These are phyloP conservation scores for Aureobasidium sp. DNA, from an alignment of 2,329 filamentous ascomycete genomes.

Conservation along the genomic window DNA sequence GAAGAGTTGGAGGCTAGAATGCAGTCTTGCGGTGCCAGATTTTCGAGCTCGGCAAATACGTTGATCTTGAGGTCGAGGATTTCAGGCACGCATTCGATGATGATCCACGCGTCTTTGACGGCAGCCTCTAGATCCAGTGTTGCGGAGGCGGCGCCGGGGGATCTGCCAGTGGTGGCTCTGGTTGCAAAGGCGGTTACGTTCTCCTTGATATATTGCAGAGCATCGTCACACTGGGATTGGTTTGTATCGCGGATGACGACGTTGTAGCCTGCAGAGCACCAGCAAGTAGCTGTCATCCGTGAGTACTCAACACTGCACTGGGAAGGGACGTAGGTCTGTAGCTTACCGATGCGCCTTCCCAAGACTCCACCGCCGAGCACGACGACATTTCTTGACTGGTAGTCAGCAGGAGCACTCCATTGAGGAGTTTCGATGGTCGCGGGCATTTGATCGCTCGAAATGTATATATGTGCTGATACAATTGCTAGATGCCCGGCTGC, in stretches of 20 bases:
- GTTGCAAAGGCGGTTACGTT: conserved; percentile 25
- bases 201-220: conserved; percentile 34
- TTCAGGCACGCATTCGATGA: conserved; percentile 50
- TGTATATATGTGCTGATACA: not conserved
- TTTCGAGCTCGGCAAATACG: conserved; percentile 43
- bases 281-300: conserved; percentile 19
- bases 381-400: conserved; percentile 28
- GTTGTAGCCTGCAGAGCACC: conserved; percentile 37
- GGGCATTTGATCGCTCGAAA: not conserved
- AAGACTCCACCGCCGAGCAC: conserved; percentile 40
- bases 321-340: not conserved
- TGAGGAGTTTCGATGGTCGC: not conserved
- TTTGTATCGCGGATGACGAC: conserved; percentile 40
- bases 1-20: conserved; percentile 48
- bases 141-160: conserved; percentile 26
- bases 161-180: not conserved
- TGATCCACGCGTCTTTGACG: conserved; percentile 44
- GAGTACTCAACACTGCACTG: not conserved
- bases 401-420: conserved; percentile 33
- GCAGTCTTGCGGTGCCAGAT: conserved; percentile 36
- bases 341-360: conserved; percentile 34
- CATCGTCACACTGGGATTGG: conserved; percentile 31
- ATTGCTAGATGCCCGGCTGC: not conserved
- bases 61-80: conserved; percentile 43
- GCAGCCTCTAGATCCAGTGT: conserved; percentile 34